Evolutionary conservation across 768 basidiomycete genomes (phyloP).

Genomic region (Rhizopogon sp.): DNA sequence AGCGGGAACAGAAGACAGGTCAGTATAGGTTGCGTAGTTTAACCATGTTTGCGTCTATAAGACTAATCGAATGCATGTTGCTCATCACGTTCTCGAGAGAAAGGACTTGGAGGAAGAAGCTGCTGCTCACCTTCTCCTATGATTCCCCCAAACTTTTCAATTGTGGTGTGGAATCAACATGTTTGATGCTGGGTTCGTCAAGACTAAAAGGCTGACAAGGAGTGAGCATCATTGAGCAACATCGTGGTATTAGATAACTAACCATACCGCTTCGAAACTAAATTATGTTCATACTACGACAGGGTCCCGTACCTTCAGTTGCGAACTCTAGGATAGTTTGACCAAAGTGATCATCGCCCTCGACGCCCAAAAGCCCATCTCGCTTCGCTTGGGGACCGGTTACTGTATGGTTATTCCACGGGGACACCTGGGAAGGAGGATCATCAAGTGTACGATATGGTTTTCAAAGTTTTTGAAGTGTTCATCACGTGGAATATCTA

Average conservation of each 20-base stretch:
- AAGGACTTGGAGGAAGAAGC: constrained; percentile 1
- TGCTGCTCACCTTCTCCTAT: constrained; percentile 62
- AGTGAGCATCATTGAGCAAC: neutral
- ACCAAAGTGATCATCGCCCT: no score
- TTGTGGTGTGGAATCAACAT: constrained; percentile 77
- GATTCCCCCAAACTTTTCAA: constrained; percentile 72
- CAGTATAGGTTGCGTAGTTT: constrained; percentile 30
- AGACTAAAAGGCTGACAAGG: constrained; percentile 70
- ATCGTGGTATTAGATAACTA: constrained; percentile 13
- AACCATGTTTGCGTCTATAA: constrained; percentile 83
- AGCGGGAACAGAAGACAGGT: constrained; percentile 1
- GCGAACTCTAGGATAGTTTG: no score
- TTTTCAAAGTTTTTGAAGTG: no score
- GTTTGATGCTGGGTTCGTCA: constrained; percentile 75
- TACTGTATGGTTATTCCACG: no score
- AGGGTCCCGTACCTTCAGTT: no score
- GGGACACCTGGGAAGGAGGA: no score
- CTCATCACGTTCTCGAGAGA: constrained; percentile 40
- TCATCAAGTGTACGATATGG: no score
- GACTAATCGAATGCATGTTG: constrained; percentile 86
- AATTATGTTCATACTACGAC: constrained; percentile 38
- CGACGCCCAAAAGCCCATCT: no score
- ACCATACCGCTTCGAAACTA: constrained; percentile 49
- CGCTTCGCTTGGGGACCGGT: no score
- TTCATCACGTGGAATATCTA: no score